Evolutionary conservation across 345 rosid genomes (phyloP), one percentile per base, ranked within the genome.

Genomic region (Populus simonii): DNA sequence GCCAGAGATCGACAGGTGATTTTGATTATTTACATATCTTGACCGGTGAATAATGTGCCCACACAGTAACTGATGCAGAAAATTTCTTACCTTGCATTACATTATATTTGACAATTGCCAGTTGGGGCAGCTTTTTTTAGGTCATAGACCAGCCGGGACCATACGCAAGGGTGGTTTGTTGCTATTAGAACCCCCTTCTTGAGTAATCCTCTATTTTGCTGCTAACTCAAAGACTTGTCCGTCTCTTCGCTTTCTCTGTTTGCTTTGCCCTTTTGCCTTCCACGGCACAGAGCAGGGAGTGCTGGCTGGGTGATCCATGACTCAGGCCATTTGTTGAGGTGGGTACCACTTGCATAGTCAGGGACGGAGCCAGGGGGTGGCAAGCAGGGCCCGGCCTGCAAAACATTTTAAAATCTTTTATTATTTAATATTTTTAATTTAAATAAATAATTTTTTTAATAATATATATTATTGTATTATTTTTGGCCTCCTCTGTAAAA

Each of bases 191-290:
- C 13, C 43, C 31, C 51, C 69, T 65, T 73, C 73, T 51, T 47
- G 77, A 36, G 2, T 23, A 31, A 71, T 66, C 77, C 31, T 74
- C 76, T 76, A 2, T 18, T 74, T 74, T 82, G 83, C 81, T 74
- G 75, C 81, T 69, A 7, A 1, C 75, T 31, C 47, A 6, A 51
- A 62, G 4, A 16, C 41, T 13, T n/a, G 43, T 39, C 43, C 7
- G 77, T 59, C 43, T 59, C 49, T 8, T 35, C 65, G 18, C 43
- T 65, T 65, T 59, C 35, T 13, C 11, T 39, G 35, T 17, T 6
- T 75, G 35, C 41, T 18, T 25, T 68, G 18, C 18, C 38, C 49
- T 27, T 23, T 23, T 15, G 13, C 25, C 31, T 55, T 45, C 8
- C 20, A 22, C 20, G 53, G 20, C 1, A 15, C 53, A 47, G 53